Evolutionary conservation across 352 stramenopile species (phyloP), one percentile per base, ranked within the genome.

Genomic region (Phytophthora pseudosyringae): DNA sequence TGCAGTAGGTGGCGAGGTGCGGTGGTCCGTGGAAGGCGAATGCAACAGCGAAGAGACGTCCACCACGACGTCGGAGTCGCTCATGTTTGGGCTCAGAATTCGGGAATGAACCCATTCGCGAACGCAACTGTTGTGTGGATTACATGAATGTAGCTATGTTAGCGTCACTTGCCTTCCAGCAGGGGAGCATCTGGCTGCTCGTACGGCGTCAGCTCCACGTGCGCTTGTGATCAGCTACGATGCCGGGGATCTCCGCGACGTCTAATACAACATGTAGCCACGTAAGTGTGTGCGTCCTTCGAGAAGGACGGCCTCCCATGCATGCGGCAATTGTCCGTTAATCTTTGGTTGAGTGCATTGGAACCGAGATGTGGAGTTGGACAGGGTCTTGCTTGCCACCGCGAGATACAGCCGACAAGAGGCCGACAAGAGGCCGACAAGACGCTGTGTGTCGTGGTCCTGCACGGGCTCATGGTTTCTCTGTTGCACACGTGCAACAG

Each of bases 261-360:
- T 65, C 28, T 3, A 59, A 28, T 2, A n/a, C n/a, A n/a, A n/a
- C 21, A 21, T 21, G 21, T 21, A 21, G 21, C 54, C 8, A 63
- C 54, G 33, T 63, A 63, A 21, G 54, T 63, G 32, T 15, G 54
- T 63, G 44, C 55, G 55, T 5, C 55, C 44, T 48, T 63, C 55
- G n/a, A 83, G 49, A 18, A 93, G 68, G 26, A 80, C 71, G 4
- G 43, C 35, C 13, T 79, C 2, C 67, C 60, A 8, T 75, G 79
- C 49, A 98, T 69, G 21, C 33, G 75, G 78, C 1, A 79, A 35
- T 18, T 84, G 60, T 25, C 77, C 78, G 25, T 72, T 62, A 4
- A 70, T 72, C 50, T n/a, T n/a, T 94, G 85, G 45, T 82, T 86
- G 9, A 73, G 62, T 6, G 73, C n/a, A n/a, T n/a, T n/a, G n/a